Evolutionary conservation across 2,329 filamentous ascomycete genomes (phyloP).

Genomic region (Mariannaea sp.): DNA sequence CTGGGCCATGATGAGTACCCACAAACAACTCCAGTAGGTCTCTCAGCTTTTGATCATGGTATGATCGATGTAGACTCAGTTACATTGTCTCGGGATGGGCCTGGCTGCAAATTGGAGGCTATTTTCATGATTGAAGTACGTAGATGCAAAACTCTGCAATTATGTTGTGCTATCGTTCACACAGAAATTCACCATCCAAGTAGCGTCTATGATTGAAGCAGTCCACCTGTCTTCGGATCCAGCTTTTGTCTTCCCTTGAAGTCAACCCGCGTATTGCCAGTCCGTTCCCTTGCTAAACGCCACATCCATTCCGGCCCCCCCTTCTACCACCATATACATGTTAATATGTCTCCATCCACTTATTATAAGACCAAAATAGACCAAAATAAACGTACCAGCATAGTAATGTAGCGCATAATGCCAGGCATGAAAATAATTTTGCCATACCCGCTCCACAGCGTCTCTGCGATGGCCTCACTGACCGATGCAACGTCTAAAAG

Average conservation of each 20-base stretch:
- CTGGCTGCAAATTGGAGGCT: too few relatives aligned
- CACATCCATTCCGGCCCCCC: slow-evolving; percentile 30
- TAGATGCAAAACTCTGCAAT: too few relatives aligned
- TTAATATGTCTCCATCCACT: too few relatives aligned
- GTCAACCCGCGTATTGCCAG: slow-evolving; percentile 5
- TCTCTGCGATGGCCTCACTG: slow-evolving; percentile 36
- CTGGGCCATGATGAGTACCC: too few relatives aligned
- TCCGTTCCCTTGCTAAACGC: slow-evolving; percentile 18
- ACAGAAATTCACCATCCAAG: too few relatives aligned
- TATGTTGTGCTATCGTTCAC: too few relatives aligned
- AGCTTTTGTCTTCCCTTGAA: slow-evolving; percentile 12
- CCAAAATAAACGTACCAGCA: slow-evolving; percentile 33
- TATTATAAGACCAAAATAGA: too few relatives aligned
- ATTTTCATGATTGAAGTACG: too few relatives aligned
- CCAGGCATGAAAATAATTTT: slow-evolving; percentile 39
- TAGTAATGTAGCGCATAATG: slow-evolving; percentile 33
- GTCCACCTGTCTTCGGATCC: slow-evolving; percentile 1
- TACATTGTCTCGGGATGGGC: too few relatives aligned
- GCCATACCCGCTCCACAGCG: slow-evolving; percentile 40
- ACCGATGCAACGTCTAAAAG: slow-evolving; percentile 43
- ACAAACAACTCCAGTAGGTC: too few relatives aligned
- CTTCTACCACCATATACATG: slow-evolving; percentile 13
- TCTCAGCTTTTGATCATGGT: too few relatives aligned
- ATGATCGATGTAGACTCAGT: too few relatives aligned
- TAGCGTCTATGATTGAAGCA: not conserved